These are phyloP conservation scores for Dunaliella sp. DNA, from an alignment of 139 green algal genomes.

Conservation along the genomic window DNA sequence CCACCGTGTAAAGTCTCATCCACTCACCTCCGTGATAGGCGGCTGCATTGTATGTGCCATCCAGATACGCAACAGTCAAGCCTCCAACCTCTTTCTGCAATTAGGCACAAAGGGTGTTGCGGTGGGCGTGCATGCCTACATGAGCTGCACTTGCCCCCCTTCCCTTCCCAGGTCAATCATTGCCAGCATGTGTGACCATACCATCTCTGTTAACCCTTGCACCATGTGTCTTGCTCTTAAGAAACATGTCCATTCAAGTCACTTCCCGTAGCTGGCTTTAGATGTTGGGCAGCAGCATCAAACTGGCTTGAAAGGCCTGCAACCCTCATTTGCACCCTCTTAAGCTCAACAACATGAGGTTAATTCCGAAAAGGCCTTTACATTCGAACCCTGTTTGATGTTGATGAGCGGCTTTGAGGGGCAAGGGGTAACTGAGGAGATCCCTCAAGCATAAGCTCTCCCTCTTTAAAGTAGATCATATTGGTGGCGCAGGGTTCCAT, in stretches of 20 bases:
- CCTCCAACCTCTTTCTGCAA: constrained; percentile 50
- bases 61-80: constrained; percentile 78
- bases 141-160: background rate
- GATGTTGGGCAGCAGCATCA: too few species aligned
- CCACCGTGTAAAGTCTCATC: background rate
- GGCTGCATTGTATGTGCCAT: constrained; percentile 63
- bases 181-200: background rate
- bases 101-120: background rate
- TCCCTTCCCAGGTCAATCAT: background rate
- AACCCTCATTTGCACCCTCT: too few species aligned
- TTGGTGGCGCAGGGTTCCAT: too few species aligned
- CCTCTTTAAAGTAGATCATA: too few species aligned
- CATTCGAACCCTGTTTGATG: too few species aligned
- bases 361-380: too few species aligned
- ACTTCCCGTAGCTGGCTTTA: background rate
- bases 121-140: background rate
- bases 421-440: too few species aligned
- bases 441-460: too few species aligned
- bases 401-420: too few species aligned
- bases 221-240: background rate
- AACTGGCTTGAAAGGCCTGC: too few species aligned
- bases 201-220: background rate
- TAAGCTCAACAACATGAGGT: too few species aligned
- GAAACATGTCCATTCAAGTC: background rate
- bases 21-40: constrained; percentile 25